Base-by-base conservation (phyloP, 2,329 filamentous ascomycete species). In the Scorias spongiosa region DNA sequence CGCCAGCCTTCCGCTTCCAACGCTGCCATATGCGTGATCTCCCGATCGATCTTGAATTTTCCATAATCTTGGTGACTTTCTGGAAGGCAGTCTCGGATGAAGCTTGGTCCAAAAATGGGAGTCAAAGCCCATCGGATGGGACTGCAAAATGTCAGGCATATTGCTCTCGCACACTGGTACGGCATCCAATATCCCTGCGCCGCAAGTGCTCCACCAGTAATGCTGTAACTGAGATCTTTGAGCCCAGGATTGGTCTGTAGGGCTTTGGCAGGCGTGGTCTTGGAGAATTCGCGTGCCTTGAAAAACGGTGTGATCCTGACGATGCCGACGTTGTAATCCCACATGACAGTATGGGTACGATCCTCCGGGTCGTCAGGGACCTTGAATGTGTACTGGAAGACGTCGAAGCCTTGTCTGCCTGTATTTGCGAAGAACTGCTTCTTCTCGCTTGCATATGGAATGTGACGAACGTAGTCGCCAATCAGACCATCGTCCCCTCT, bases 101-200 rank as follows among this genome's bases (percentile, higher is more conserved):
- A 98, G 36, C 78, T 73, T 10, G 78, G 74, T 0, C 91, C 91
- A 60, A 98, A 98, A 47, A 98, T 71, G 5, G 91, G 91, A 8
- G 91, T 91, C 44, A 98, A 67, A 0, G 84, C 88, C 46, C 80
- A 80, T 11, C 89, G 80, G 48, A 98, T 93, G 30, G 75, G 68
- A 60, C 80, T 78, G 65, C 89, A 96, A 61, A 96, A 96, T 1
- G 84, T 95, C 3, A 84, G 76, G 55, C 88, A 93, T 42, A 98
- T 69, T 10, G 86, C 87, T 63, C 76, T 82, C 40, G 91, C 91
- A 52, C 87, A 93, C 34, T 76, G 67, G 55, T 80, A 96, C 2
- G 89, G 89, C 75, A 96, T 86, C 91, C 91, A 98, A 63, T 96
- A 98, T 29, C 91, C 88, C 78, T 98, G 91, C 42, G 88, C 89